Evolutionary conservation across 495 filamentous ascomycete genomes (phyloP).

Genomic region (Daldinia childiae): DNA sequence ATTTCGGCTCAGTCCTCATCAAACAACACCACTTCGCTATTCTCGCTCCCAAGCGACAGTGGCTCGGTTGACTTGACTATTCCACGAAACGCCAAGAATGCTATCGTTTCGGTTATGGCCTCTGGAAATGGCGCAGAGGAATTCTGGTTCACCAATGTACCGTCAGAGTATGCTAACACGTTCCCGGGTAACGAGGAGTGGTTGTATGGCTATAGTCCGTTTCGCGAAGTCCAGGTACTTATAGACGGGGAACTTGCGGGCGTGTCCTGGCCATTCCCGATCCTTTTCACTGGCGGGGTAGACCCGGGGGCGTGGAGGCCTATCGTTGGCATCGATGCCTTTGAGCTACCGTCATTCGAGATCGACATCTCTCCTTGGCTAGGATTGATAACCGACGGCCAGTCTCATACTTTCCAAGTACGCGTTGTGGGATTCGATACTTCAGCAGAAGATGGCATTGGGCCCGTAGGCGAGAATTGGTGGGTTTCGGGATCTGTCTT

Average conservation of each 20-base stretch:
- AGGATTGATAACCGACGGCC: conserved; percentile 70
- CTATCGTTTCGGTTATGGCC: conserved; percentile 78
- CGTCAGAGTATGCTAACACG: conserved; percentile 67
- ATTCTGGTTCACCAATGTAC: conserved; percentile 90
- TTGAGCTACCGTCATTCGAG: conserved; percentile 82
- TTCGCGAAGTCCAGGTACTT: conserved; percentile 82
- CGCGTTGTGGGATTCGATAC: conserved; percentile 71
- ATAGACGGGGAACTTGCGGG: conserved; percentile 81
- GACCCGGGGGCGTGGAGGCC: conserved; percentile 84
- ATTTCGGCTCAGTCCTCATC: conserved; percentile 71
- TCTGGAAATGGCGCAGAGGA: conserved; percentile 83
- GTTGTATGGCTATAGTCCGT: conserved; percentile 78
- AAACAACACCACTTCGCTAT: conserved; percentile 68
- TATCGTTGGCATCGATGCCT: conserved; percentile 85
- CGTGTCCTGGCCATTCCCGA: conserved; percentile 84
- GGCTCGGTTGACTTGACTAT: conserved; percentile 67
- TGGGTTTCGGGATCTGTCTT: conserved; percentile 86
- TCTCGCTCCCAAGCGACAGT: conserved; percentile 71
- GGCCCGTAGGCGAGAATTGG: conserved; percentile 75
- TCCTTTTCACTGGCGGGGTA: conserved; percentile 89
- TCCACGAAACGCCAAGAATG: conserved; percentile 70
- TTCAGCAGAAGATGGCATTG: conserved; percentile 50
- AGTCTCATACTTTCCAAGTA: conserved; percentile 75
- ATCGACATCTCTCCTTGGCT: conserved; percentile 87
- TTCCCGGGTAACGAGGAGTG: conserved; percentile 66